Evolutionary conservation across 768 basidiomycete species (phyloP).

Genomic region (Auriscalpium vulgare): DNA sequence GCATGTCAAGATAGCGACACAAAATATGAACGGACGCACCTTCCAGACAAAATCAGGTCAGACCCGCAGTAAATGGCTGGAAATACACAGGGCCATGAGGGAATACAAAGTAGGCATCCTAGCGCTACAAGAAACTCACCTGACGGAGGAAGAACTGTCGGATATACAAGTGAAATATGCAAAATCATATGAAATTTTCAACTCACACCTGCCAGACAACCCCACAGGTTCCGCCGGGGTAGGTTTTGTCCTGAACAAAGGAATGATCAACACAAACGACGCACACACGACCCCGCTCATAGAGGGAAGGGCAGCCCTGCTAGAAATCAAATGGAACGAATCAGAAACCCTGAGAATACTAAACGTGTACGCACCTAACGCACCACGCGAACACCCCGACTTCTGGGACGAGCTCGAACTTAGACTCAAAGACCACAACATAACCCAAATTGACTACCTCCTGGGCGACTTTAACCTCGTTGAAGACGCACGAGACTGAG

Average conservation of each 20-base stretch:
- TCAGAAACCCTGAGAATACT: neutral
- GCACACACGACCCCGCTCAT: neutral
- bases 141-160: neutral
- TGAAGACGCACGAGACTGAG: neutral
- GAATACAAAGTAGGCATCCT: conserved; percentile 14
- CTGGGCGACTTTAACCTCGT: neutral
- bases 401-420: neutral
- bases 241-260: conserved; percentile 15
- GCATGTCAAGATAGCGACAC: neutral
- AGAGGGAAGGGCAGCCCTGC: neutral
- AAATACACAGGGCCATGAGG: conserved; percentile 8
- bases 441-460: neutral
- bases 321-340: neutral
- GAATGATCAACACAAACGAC: conserved; percentile 6
- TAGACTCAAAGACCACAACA: neutral
- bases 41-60: neutral
- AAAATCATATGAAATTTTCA: neutral
- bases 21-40: neutral
- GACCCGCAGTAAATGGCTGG: conserved; percentile 13
- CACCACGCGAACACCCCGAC: neutral
- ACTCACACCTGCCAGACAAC: neutral
- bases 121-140: conserved; percentile 20
- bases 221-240: conserved; percentile 10
- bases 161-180: neutral
- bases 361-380: conserved; percentile 2